Conservation (phyloP, 2,329 filamentous ascomycete species). For the Dothistroma pini region DNA sequence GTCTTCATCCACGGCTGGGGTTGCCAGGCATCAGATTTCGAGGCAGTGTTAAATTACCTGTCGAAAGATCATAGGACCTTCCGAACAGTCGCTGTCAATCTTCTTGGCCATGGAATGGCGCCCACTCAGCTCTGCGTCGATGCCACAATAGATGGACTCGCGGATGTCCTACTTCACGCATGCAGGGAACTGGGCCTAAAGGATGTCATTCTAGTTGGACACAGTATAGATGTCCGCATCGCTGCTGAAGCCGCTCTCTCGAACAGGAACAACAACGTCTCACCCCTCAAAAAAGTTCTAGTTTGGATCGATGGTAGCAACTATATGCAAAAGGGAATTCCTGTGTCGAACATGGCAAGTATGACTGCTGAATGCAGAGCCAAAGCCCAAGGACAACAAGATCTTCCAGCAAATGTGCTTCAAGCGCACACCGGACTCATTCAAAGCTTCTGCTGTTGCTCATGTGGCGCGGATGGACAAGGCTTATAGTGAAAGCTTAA, state of each 20-base stretch:
- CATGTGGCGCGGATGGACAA: constrained; percentile 11
- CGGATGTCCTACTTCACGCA: constrained; percentile 1
- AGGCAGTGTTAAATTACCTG: constrained; percentile 1
- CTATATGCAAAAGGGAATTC: constrained; percentile 9
- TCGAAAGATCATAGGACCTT: not conserved
- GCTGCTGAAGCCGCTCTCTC: constrained; percentile 4
- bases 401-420: constrained; percentile 15
- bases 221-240: constrained; percentile 16
- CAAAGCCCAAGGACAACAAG: constrained; percentile 3
- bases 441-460: constrained; percentile 2
- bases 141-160: constrained; percentile 7
- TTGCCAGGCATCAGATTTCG: constrained; percentile 11
- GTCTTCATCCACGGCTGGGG: constrained; percentile 16
- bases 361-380: constrained; percentile 1
- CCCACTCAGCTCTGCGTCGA: constrained; percentile 1
- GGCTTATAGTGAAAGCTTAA: constrained; percentile 6
- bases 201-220: constrained; percentile 11
- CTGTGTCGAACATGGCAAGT: constrained; percentile 4
- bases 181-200: constrained; percentile 2
- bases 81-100: constrained; percentile 7
- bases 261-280: not conserved
- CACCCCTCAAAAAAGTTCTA: constrained; percentile 1
- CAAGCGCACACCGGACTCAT: constrained; percentile 8
- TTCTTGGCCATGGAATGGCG: constrained; percentile 12
- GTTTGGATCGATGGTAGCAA: constrained; percentile 17